These are phyloP conservation scores for Drechslerella coelobrocha DNA, from an alignment of 2,329 filamentous ascomycete genomes.

Conservation along the genomic window DNA sequence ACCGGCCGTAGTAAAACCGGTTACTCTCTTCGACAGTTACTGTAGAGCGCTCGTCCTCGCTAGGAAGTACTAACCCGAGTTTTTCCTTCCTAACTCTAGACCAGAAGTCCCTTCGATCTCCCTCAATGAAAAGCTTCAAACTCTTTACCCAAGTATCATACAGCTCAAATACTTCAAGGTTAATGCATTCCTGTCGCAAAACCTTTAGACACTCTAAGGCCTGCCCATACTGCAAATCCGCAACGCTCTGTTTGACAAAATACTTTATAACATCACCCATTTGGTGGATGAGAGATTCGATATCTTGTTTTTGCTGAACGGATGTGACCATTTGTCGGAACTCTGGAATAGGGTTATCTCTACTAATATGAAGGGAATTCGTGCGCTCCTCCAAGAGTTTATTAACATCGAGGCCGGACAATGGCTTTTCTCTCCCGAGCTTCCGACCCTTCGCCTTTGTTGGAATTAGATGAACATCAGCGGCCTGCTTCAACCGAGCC, in stretches of 20 bases:
- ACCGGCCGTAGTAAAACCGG: constrained; percentile 40
- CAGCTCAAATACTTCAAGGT: constrained; percentile 65
- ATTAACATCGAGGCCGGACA: constrained; percentile 88
- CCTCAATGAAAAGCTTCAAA: constrained; percentile 23
- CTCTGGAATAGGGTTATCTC: constrained; percentile 83
- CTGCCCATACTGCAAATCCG: constrained; percentile 74
- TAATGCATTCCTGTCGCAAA: constrained; percentile 77
- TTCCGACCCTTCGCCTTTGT: constrained; percentile 78
- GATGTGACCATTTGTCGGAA: constrained; percentile 79
- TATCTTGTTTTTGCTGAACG: constrained; percentile 67
- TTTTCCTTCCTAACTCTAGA: constrained; percentile 44
- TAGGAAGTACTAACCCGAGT: constrained; percentile 41
- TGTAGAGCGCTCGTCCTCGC: constrained; percentile 31
- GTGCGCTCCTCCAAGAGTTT: constrained; percentile 68
- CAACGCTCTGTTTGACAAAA: constrained; percentile 75
- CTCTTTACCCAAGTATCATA: constrained; percentile 35
- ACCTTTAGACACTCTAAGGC: constrained; percentile 78
- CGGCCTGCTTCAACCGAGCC: constrained; percentile 69
- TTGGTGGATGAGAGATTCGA: constrained; percentile 74
- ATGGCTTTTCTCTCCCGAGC: constrained; percentile 75
- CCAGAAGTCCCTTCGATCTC: constrained; percentile 43
- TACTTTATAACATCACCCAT: constrained; percentile 74
- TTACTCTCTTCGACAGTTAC: constrained; percentile 32
- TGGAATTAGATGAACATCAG: constrained; percentile 88
- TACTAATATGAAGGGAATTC: constrained; percentile 53